Evolutionary conservation across 2,329 filamentous ascomycete genomes (phyloP), one percentile per base, ranked within the genome.

Genomic region (Chlorencoelia australis): DNA sequence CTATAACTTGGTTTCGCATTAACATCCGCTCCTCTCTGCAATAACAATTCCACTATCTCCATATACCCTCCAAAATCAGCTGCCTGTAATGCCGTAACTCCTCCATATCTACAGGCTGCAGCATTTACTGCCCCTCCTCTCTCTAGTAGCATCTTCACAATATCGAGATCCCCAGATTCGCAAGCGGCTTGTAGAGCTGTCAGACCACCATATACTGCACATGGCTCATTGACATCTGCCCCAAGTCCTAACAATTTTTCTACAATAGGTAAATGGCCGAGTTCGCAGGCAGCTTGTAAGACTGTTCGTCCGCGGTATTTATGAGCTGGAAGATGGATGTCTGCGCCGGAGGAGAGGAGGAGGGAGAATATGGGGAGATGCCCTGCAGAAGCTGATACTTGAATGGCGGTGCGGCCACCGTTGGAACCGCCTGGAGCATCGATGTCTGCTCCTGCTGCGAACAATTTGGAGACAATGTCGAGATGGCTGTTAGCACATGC

Each of bases 341-440:
- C 14, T 2, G 34, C 34, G 17, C 28, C 19, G 14, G 20, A 14
- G 5, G 30, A 4, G 4, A 30, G 8, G 16, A 37, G n/a, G 18
- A 30, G 18, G 19, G 20, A 11, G n/a, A 30, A 7, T 11, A 30
- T 10, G 11, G 6, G 14, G 15, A 17, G 15, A 9, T 18, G 16
- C 28, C 13, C 19, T 30, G 28, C 16, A 11, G 11, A 9, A 11
- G 19, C 28, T 8, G 28, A 14, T 9, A 9, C 13, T 24, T 9
- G 40, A 25, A 14, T n/a, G n/a, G 42, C 39, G 9, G 30, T 41
- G 5, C 31, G 34, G 13, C 34, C 39, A 6, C 37, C 25, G 17
- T 39, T 39, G 37, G 42, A 44, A 2, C 39, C 44, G 10, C 35
- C 33, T 14, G 39, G 33, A 2, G 41, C 44, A 30, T 44, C 33